phyloP scores from a whole-genome alignment of 2,329 filamentous ascomycete species.

The Emericellopsis cladophorae region DNA sequence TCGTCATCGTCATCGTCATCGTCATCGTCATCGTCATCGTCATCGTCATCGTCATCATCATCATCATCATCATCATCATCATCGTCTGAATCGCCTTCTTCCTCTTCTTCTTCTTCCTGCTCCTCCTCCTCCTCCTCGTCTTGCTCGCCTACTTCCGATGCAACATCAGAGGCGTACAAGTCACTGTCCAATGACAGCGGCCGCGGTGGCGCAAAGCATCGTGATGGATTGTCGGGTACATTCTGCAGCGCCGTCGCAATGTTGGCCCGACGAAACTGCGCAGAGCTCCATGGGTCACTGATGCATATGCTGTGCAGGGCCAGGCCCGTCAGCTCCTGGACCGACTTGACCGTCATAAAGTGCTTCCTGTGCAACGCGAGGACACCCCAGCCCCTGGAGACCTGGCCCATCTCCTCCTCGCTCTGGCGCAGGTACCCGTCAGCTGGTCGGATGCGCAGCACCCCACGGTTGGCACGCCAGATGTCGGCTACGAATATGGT shows the following conservation, averaged over 20 bases:
- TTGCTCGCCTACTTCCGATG: conserved; percentile 2
- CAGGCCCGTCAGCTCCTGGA: conserved; percentile 8
- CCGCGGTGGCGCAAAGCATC: not conserved
- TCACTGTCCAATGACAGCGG: not conserved
- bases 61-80: conserved; percentile 7
- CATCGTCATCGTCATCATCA: conserved; percentile 7
- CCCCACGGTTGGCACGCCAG: conserved; percentile 24
- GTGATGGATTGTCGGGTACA: conserved; percentile 17
- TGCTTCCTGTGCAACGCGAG: conserved; percentile 6
- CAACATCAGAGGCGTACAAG: not conserved
- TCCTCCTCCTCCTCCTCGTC: conserved; percentile 8
- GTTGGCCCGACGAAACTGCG: conserved; percentile 5
- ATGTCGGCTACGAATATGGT: conserved; percentile 37
- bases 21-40: conserved; percentile 5
- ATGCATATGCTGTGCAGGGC: conserved; percentile 1
- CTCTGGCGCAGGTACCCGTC: conserved; percentile 4
- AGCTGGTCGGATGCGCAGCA: conserved; percentile 11
- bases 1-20: conserved; percentile 3
- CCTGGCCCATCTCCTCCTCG: not conserved
- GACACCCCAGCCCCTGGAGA: conserved; percentile 13
- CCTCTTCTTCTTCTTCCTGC: conserved; percentile 6
- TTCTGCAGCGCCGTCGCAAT: conserved; percentile 10
- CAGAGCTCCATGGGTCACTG: not conserved
- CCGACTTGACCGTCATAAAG: not conserved
- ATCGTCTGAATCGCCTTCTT: conserved; percentile 7